A percentile compares a stretch with the other conserved stretches of the same genome.
These are phyloP conservation scores for Fomitopsis serialis DNA, from an alignment of 768 basidiomycete species.

Conservation along the genomic window DNA sequence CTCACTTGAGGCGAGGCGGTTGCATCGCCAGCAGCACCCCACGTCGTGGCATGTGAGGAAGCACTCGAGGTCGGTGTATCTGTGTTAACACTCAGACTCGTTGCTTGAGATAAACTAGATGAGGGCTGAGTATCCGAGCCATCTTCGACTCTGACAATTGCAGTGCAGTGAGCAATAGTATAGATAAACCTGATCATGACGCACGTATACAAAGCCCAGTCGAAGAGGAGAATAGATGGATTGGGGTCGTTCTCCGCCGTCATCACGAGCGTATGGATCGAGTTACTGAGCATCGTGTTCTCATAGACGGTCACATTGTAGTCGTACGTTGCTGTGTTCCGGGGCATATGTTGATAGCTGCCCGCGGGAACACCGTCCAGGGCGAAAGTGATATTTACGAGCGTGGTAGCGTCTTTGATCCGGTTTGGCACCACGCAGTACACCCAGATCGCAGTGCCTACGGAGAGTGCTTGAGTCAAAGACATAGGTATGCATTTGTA, in stretches of 20 bases:
- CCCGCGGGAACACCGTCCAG: slow-evolving; percentile 1
- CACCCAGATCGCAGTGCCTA: slow-evolving; percentile 11
- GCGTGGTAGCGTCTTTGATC: background rate
- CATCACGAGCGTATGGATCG: slow-evolving; percentile 3
- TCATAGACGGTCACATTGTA: slow-evolving; percentile 7
- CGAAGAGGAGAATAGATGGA: background rate
- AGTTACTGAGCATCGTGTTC: background rate
- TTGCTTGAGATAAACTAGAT: no score
- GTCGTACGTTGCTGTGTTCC: background rate
- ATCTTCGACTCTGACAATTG: no score
- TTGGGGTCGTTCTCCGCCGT: background rate
- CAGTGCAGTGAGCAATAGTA: no score
- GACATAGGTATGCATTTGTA: no score
- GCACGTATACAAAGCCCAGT: slow-evolving; percentile 1
- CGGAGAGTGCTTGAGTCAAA: no score
- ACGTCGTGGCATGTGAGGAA: no score
- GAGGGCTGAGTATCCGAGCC: no score
- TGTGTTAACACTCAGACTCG: no score
- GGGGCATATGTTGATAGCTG: background rate
- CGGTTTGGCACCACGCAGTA: slow-evolving; percentile 5
- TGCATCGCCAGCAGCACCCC: no score
- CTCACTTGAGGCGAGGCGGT: no score
- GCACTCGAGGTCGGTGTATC: no score
- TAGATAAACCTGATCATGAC: no score
- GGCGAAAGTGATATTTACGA: slow-evolving; percentile 6